phyloP scores from a whole-genome alignment of 495 filamentous ascomycete species.

The Penicillium flavigenum region DNA sequence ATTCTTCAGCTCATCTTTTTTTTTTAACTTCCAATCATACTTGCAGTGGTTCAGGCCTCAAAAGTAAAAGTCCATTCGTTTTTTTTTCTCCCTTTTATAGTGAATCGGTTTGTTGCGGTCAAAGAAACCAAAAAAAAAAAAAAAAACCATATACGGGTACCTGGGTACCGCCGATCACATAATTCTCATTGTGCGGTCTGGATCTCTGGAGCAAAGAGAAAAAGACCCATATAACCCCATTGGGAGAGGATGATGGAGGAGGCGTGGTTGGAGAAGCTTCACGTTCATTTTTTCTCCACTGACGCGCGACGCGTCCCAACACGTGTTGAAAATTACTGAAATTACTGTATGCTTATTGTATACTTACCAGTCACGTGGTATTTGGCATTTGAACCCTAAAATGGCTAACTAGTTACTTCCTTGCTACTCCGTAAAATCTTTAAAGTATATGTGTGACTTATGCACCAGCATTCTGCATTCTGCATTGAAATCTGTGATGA shows the following conservation, averaged over 20 bases:
- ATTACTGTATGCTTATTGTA: background rate
- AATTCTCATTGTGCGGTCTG: constrained; percentile 16
- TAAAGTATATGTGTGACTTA: background rate
- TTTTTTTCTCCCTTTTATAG: background rate
- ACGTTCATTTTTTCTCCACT: constrained; percentile 5
- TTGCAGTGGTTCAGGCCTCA: background rate
- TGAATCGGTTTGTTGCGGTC: constrained; percentile 1
- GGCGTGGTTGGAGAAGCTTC: constrained; percentile 5
- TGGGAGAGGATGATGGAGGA: background rate
- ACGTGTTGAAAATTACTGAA: constrained; percentile 1
- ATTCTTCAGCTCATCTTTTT: background rate
- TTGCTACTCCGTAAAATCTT: background rate
- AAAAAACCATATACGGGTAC: too few relatives aligned
- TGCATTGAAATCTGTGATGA: background rate
- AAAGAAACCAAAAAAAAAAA: background rate
- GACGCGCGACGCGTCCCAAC: constrained; percentile 13
- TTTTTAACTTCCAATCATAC: background rate
- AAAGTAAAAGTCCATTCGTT: background rate
- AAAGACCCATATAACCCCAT: constrained; percentile 15
- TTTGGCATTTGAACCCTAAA: background rate
- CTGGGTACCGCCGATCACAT: background rate
- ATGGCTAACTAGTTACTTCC: background rate
- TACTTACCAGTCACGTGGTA: background rate
- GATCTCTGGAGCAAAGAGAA: constrained; percentile 2
- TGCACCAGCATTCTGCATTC: background rate